A percentile compares a stretch with the other conserved stretches of the same genome.
phyloP scores from a whole-genome alignment of 441 rosid species.

The Aleurites moluccanus region DNA sequence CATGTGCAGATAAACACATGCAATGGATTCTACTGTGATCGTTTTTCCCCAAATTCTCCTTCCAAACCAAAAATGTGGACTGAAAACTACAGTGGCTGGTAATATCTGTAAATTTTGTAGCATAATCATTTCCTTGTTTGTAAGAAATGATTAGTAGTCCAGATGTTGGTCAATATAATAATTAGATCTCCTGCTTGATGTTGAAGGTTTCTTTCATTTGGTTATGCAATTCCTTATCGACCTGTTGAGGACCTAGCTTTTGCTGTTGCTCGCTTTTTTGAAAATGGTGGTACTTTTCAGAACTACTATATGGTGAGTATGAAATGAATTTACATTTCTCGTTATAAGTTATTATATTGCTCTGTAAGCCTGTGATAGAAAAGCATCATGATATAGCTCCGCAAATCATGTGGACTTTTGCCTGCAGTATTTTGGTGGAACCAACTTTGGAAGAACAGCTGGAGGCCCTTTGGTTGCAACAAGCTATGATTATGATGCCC shows the following conservation, averaged over 20 bases:
- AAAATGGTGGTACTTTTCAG: conserved; percentile 65
- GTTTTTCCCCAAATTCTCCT: conserved; percentile 58
- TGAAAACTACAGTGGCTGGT: conserved; percentile 75
- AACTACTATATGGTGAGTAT: conserved; percentile 67
- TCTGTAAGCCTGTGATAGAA: background rate
- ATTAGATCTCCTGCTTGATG: background rate
- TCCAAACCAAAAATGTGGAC: conserved; percentile 75
- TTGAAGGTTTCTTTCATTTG: conserved; percentile 61
- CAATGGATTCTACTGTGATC: conserved; percentile 72
- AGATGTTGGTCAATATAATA: conserved; percentile 4
- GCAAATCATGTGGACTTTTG: conserved; percentile 19
- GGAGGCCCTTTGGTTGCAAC: conserved; percentile 72
- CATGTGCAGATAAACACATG: conserved; percentile 64
- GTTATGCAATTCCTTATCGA: conserved; percentile 63
- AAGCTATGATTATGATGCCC: conserved; percentile 76
- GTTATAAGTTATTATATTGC: background rate
- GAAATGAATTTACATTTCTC: background rate
- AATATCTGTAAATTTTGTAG: background rate
- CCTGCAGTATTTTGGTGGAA: conserved; percentile 72
- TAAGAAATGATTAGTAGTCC: background rate
- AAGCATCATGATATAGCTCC: background rate
- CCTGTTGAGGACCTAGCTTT: conserved; percentile 78
- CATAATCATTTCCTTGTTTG: conserved; percentile 5
- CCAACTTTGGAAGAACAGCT: conserved; percentile 68
- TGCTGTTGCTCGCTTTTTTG: conserved; percentile 68